Evolutionary conservation across 2,329 filamentous ascomycete species (phyloP), one percentile per base, ranked within the genome.

Genomic region (Aplosporella prunicola): DNA sequence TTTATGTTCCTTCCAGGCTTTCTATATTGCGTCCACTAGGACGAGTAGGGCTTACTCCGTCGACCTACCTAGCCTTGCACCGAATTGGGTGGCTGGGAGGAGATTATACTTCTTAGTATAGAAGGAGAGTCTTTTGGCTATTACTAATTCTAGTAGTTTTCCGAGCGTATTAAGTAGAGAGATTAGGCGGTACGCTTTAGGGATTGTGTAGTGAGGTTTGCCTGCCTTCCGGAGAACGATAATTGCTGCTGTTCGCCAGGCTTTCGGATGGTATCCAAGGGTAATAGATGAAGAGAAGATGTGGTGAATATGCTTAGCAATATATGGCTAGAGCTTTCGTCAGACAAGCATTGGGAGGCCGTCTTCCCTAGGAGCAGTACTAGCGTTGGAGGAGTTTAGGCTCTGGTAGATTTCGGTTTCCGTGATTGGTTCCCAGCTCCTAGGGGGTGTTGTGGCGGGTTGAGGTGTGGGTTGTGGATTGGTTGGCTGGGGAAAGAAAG

Each of bases 161-260:
- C 47, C 40, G 13, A 47, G 41, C 32, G 45, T 37, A 9, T 41
- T 43, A 0, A 55, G 45, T 4, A 48, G 45, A 25, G 47, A 54
- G 28, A 55, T 56, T 13, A 43, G 52, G 7, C 43, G 41, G 20
- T 53, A 54, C 9, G 47, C 47, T 25, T 47, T 43, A 0, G 47
- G 42, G 1, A 45, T 18, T 14, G 39, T 41, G 32, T 57, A 57
- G 33, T 55, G 45, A 15, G 33, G 42, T 28, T 49, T 50, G 1
- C 48, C 45, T 18, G 43, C 42, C 31, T 51, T 51, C 15, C 43
- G 38, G 6, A 51, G 41, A 9, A 45, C 36, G 8, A 49, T 33
- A 18, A 23, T 44, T 23, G 8, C 26, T 33, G 31, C 34, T 39
- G 42, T 45, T 10, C 39, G 37, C 16, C 34, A 36, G n/a, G 23